Base-by-base conservation (phyloP, 257 asterid species). In the Voacanga thouarsii region DNA sequence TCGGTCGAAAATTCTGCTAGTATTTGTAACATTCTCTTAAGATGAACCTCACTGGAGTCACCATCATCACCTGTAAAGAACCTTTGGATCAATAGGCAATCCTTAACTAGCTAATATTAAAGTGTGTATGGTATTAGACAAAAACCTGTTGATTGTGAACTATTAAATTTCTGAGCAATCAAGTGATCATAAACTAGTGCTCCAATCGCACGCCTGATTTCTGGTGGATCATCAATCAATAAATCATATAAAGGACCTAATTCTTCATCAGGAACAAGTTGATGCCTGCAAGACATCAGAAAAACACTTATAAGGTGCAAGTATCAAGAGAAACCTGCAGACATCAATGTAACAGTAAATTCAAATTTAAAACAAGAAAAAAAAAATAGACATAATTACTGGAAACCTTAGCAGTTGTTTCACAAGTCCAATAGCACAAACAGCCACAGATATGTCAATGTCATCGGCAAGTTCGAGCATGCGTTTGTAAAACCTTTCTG, bases 391-490 rank as follows among this genome's bases (percentile, higher is more conserved):
- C 77, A 73, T 7, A 30, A 72, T 68, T 60, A 14, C 28, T 44
- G 77, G 68, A 60, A 92, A 93, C 99, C 99, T 89, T 75, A 96
- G 80, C 30, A 93, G 90, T 83, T 93, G 98, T 79, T 92, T 96
- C 78, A 93, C 99, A 72, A 96, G 98, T 82, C 98, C 99, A 75
- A 96, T 93, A 71, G 98, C 99, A 88, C 96, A 96, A 75, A 96
- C 99, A 79, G 99, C 90, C 80, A 96, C 99, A 74, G 99, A 89
- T 80, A 93, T 96, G 82, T 96, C 99, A 72, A 88, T 89, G 86
- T 96, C 99, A 82, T 92, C 98, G 79, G 99, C 99, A 86, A 96
- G 98, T 81, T 93, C 98, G 44, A 96, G 95, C 98, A 96, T 96
- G 79, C 98, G 86, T 77, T 87, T 89, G 79, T 89, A 92, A 83